Evolutionary conservation across 768 basidiomycete species (phyloP), one percentile per base, ranked within the genome.

Genomic region (Tulasnella sp.): DNA sequence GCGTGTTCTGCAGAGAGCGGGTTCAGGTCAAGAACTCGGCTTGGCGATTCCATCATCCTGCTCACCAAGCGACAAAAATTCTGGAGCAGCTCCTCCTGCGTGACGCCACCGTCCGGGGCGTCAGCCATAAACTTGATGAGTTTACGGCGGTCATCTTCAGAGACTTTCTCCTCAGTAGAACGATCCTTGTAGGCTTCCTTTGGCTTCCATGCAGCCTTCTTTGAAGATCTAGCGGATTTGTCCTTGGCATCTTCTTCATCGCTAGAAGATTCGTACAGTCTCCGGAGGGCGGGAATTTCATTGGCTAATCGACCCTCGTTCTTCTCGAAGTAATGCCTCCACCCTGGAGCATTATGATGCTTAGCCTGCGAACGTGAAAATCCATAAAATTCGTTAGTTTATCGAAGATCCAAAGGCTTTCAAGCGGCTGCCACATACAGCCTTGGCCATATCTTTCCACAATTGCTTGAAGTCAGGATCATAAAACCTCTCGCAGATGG

Each of bases 101-200:
- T 54, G 34, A 79, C 64, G 16, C 78, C 75, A 12, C 37, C 76
- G 14, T 79, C 78, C 28, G 78, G 78, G 9, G 78, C 78, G 40
- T 79, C 78, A n/a, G 78, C 78, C 78, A 79, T 41, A 48, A 80
- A 80, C 42, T 58, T 42, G 42, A 80, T 80, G 50, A 80, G 79
- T 46, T 69, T 72, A 0, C 72, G 44, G 24, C 74, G 72, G 16
- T 80, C 72, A 31, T 44, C 79, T 74, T 80, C 79, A 40, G 72
- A 48, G 20, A 80, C 79, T 75, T 73, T 54, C 48, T 34, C 28
- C 42, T 46, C 72, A 24, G 28, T 41, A 46, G 72, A 41, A 5
- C 76, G 44, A 24, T 42, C 28, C 46, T 80, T 80, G 44, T n/a
- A 54, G 8, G 9, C 31, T 28, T 80, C 79, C 58, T 73, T 73